phyloP scores from a whole-genome alignment of 768 basidiomycete species.

The Tricholoma furcatifolium region DNA sequence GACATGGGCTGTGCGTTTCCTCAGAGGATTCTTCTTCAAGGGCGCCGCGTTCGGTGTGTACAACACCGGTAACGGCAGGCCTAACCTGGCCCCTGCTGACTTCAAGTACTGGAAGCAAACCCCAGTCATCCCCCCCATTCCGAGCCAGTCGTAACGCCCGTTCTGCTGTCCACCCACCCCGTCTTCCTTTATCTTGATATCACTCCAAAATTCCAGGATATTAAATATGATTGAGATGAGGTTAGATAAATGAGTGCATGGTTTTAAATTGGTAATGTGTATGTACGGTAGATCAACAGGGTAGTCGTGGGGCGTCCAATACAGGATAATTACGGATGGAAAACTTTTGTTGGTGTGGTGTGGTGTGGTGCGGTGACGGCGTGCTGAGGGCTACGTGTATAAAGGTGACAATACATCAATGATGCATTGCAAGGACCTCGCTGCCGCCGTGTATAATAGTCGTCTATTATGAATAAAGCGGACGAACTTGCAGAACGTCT shows the following conservation, averaged over 20 bases:
- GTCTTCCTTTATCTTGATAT: too few relatives aligned
- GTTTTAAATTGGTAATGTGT: background rate
- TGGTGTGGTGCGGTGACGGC: background rate
- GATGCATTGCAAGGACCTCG: background rate
- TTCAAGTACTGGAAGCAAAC: conserved; percentile 38
- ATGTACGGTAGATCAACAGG: conserved; percentile 7
- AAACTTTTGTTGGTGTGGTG: background rate
- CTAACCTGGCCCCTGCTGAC: conserved; percentile 32
- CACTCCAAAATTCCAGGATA: background rate
- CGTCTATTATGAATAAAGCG: background rate
- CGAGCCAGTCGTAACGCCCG: background rate
- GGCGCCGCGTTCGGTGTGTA: conserved; percentile 36
- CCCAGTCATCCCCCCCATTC: background rate
- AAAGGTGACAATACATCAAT: background rate
- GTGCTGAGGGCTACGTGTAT: background rate
- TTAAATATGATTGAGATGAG: conserved; percentile 10
- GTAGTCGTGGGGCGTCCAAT: background rate
- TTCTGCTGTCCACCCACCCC: too few relatives aligned
- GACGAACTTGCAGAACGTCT: background rate
- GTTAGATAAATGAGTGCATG: conserved; percentile 3
- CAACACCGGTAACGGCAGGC: conserved; percentile 37
- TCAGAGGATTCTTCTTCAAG: conserved; percentile 37
- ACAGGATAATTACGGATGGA: background rate
- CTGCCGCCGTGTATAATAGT: too few relatives aligned
- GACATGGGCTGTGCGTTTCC: background rate